Evolutionary conservation across 148 eudicot genomes (phyloP).

Genomic region (Rhododendron molle): DNA sequence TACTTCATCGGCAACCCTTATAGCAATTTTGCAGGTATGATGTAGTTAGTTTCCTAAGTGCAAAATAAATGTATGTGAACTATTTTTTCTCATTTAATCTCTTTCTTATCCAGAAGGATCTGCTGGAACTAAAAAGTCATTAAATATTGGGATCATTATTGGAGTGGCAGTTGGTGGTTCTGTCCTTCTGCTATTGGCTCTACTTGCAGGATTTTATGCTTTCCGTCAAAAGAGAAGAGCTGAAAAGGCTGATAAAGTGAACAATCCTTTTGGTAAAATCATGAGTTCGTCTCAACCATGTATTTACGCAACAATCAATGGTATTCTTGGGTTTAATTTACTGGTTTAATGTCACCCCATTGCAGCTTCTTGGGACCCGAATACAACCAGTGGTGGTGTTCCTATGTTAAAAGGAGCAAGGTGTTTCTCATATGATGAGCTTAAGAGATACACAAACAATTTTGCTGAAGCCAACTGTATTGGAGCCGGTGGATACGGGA

Average conservation of each 20-base stretch:
- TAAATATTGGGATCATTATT: conserved; percentile 24
- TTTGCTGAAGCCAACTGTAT: background rate
- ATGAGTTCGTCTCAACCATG: background rate
- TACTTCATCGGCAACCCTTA: conserved; percentile 37
- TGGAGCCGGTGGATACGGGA: conserved; percentile 24
- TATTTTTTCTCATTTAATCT: background rate
- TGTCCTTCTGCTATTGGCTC: conserved; percentile 38
- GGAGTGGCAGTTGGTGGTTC: conserved; percentile 45
- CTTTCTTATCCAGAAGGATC: background rate
- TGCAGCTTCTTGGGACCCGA: conserved; percentile 74
- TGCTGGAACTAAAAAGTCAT: background rate
- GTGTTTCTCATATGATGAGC: background rate
- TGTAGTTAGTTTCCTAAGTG: background rate
- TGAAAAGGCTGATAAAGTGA: conserved; percentile 38
- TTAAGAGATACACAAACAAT: background rate
- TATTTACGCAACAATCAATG: background rate
- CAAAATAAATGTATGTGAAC: background rate
- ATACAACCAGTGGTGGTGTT: conserved; percentile 11
- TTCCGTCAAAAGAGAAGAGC: conserved; percentile 53
- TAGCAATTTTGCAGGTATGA: conserved; percentile 35
- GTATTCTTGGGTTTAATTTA: background rate
- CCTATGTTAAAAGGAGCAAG: conserved; percentile 17
- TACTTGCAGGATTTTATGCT: conserved; percentile 52
- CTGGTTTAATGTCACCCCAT: background rate
- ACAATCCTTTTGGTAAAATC: conserved; percentile 61